phyloP scores from a whole-genome alignment of 768 basidiomycete genomes.

The Ephemerocybe angulata region DNA sequence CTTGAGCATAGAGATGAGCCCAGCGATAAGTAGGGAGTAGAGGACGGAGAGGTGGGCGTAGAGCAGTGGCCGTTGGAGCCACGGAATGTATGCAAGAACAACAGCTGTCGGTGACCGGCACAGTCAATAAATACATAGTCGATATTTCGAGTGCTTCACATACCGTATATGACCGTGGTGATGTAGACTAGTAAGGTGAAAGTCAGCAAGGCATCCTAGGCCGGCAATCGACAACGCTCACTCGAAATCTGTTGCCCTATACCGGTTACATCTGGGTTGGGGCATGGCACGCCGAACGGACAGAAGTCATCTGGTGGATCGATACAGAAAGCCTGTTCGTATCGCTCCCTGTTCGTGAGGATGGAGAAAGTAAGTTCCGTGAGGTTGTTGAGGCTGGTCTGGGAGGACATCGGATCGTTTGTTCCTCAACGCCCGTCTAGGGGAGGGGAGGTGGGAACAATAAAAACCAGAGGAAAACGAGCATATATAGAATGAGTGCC shows the following conservation, averaged over 20 bases:
- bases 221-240: not conserved
- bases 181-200: conserved; percentile 4
- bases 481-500: too few relatives aligned
- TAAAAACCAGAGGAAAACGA: too few relatives aligned
- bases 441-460: too few relatives aligned
- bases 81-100: conserved; percentile 3
- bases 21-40: conserved; percentile 6
- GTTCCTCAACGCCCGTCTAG: too few relatives aligned
- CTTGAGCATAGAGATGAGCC: conserved; percentile 1
- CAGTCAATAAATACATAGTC: not conserved
- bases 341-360: not conserved
- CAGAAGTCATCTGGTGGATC: not conserved
- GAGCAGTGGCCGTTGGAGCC: conserved; percentile 2
- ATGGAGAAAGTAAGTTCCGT: not conserved
- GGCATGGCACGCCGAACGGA: not conserved
- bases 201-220: not conserved
- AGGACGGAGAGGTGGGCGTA: conserved; percentile 4
- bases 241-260: conserved; percentile 7
- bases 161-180: conserved; percentile 7
- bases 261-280: conserved; percentile 7
- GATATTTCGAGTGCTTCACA: not conserved
- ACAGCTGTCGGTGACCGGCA: not conserved
- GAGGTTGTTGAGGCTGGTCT: not conserved
- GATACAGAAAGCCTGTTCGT: not conserved
- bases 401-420: not conserved